Evolutionary conservation across 164 flowering plant genomes (phyloP), one percentile per base, ranked within the genome.

Genomic region (Sedum album): DNA sequence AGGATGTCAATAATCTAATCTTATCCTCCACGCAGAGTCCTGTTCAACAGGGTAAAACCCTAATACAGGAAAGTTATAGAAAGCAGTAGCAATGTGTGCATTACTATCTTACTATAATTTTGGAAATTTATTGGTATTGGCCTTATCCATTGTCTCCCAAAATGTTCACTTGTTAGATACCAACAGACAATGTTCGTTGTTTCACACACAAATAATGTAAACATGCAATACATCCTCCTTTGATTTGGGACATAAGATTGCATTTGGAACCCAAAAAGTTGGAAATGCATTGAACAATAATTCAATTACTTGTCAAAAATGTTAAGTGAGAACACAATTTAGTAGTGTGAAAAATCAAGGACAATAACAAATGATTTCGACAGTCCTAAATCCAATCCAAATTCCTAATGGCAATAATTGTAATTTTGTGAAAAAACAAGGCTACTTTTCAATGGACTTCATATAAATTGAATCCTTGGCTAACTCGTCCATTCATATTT

Each of bases 81-180:
- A 53, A 53, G 9, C 55, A 14, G 51, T 2, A 49, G 60, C 28
- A 53, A 23, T 53, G 60, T 53, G 60, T 23, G 14, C 30, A 7
- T 1, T 49, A 49, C 23, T n/a, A n/a, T n/a, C 25, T 49, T 4
- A 20, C 60, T 6, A 53, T 23, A 23, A 6, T 21, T 53, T 53
- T 21, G 28, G 60, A 21, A 21, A 18, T 53, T 53, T 3, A 53
- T 53, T 10, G 60, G 10, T 53, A 53, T 53, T 23, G 28, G 60
- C 60, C 60, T 53, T 53, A 53, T 53, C 60, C 26, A 53, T 53
- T 53, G 30, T 53, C 60, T 53, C 60, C 60, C 30, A 53, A 53
- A 44, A 44, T 44, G 15, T 44, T 44, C 11, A 44, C 48, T 44
- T 44, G 48, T 44, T 44, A 44, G 48, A 15, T 44, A 23, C 60